Evolutionary conservation across 768 basidiomycete genomes (phyloP).

Genomic region (Udeniomyces megalosporus): DNA sequence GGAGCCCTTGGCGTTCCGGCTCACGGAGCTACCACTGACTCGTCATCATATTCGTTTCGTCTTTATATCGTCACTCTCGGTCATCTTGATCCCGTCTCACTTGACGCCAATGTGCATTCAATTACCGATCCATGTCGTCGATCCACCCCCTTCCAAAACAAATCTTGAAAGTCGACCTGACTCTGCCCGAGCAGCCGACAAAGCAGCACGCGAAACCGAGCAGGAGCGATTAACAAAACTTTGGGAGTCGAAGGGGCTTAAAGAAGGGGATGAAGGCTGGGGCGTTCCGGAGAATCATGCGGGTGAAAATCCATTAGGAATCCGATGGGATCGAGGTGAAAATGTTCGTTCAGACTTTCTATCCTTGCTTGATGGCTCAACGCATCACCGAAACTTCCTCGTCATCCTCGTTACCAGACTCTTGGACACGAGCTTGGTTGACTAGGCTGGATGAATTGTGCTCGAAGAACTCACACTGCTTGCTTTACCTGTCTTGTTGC

Average conservation of each 20-base stretch:
- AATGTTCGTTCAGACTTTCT: not conserved
- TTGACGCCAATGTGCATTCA: not conserved
- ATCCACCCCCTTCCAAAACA: not conserved
- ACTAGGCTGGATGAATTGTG: no score
- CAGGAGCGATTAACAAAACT: not conserved
- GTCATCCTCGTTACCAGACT: not conserved
- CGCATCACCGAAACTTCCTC: no score
- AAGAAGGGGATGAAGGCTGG: conserved; percentile 7
- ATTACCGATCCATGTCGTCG: not conserved
- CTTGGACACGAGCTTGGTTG: not conserved
- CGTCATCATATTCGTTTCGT: not conserved
- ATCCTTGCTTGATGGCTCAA: no score
- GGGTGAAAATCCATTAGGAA: conserved; percentile 11
- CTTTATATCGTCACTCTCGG: not conserved
- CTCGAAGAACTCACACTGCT: not conserved
- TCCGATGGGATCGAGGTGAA: not conserved
- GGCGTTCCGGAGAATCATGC: conserved; percentile 1
- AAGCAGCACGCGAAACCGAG: not conserved
- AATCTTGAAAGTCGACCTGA: conserved; percentile 3
- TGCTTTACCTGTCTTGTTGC: not conserved
- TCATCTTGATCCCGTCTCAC: not conserved
- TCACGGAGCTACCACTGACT: not conserved
- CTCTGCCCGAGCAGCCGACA: not conserved
- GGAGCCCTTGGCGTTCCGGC: not conserved
- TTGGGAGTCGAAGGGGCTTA: conserved; percentile 5